Conservation (phyloP, 225 moss, liverwort and hornwort species). For the Straminergon stramineum region DNA sequence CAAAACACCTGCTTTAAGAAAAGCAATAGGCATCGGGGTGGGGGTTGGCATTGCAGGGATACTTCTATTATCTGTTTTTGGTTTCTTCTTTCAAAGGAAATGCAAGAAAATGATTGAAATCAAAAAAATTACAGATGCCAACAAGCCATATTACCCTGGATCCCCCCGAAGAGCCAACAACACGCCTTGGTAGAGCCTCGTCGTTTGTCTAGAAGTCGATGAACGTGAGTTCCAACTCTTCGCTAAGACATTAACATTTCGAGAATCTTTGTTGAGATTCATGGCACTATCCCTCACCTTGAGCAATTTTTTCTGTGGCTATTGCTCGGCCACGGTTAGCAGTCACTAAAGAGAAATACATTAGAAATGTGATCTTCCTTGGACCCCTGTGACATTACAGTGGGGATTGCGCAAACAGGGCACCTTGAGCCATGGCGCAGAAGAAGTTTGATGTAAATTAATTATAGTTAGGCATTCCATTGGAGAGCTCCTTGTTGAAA, state of each 20-base stretch:
- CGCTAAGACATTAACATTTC: background rate
- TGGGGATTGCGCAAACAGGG: background rate
- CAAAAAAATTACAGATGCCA: background rate
- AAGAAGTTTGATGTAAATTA: background rate
- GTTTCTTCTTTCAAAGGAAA: background rate
- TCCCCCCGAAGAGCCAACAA: background rate
- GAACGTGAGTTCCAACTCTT: background rate
- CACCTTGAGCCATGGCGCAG: background rate
- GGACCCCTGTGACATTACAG: background rate
- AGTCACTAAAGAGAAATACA: background rate
- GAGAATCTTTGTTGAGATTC: background rate
- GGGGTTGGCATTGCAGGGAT: background rate
- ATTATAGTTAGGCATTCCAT: background rate
- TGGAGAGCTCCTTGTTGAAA: background rate
- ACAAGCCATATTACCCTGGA: background rate
- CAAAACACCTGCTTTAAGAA: background rate
- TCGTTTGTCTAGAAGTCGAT: background rate
- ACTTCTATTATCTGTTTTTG: background rate
- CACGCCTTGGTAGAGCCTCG: background rate
- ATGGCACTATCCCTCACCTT: background rate
- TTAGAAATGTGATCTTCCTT: background rate
- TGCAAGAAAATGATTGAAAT: background rate
- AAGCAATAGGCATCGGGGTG: background rate
- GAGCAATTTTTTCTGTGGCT: background rate
- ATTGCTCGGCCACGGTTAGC: background rate